phyloP scores from a whole-genome alignment of 2,329 filamentous ascomycete species.

The Penicillium sp. region DNA sequence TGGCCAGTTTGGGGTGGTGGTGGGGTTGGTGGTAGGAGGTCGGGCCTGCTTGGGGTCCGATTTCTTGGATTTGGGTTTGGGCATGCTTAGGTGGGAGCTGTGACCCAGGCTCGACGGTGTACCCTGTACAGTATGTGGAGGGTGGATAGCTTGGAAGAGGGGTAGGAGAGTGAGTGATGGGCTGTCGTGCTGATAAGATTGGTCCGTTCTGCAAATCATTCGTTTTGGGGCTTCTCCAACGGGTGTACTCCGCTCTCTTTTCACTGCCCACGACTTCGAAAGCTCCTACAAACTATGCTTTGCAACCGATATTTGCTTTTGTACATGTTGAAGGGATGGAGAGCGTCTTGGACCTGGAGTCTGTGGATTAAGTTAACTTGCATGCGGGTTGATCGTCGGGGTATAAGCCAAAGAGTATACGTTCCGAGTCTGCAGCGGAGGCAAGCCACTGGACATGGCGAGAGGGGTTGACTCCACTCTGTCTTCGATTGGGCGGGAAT shows the following conservation, averaged over 20 bases:
- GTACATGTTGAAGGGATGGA: background rate
- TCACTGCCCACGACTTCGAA: background rate
- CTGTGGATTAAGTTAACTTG: background rate
- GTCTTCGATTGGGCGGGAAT: background rate
- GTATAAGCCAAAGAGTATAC: constrained; percentile 2
- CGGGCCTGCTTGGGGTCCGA: constrained; percentile 4
- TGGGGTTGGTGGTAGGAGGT: constrained; percentile 6
- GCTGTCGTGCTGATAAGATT: constrained; percentile 1
- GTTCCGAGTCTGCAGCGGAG: constrained; percentile 16
- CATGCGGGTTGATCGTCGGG: background rate
- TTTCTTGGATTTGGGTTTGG: constrained; percentile 20
- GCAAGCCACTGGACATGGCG: constrained; percentile 13
- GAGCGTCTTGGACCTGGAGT: background rate
- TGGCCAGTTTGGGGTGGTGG: constrained; percentile 65
- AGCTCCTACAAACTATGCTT: background rate
- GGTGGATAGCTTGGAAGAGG: background rate
- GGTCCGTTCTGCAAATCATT: background rate
- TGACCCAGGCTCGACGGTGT: background rate
- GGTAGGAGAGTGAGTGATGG: background rate
- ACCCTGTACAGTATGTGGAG: too few species aligned
- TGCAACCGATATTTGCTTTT: background rate
- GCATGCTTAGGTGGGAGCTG: background rate
- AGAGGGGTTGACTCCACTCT: constrained; percentile 19
- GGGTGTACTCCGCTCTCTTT: background rate
- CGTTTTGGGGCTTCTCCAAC: background rate